Conservation (phyloP, 1,139 yeast genomes). For the Protomyces macrosporus region DNA sequence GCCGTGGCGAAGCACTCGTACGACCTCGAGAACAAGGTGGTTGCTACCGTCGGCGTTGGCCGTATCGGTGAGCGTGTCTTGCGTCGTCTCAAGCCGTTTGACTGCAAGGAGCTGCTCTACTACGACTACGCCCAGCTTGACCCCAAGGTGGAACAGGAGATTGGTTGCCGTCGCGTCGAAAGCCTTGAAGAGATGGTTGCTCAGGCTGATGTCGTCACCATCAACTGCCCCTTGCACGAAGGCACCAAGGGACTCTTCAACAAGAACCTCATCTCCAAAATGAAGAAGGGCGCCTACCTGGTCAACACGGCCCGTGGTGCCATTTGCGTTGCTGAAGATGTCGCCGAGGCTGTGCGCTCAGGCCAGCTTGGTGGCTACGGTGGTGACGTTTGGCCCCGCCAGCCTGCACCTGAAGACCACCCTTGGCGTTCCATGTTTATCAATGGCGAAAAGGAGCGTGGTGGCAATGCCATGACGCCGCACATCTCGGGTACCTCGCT, state of each 20-base stretch:
- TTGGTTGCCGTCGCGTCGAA: constrained; percentile 58
- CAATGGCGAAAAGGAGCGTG: constrained; percentile 53
- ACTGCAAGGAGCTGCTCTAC: constrained; percentile 66
- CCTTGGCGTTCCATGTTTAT: constrained; percentile 64
- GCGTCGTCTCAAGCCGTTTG: constrained; percentile 67
- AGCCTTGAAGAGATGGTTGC: constrained; percentile 62
- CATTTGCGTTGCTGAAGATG: constrained; percentile 64
- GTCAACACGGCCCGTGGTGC: constrained; percentile 87
- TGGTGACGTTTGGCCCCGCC: constrained; percentile 80
- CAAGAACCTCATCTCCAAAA: constrained; percentile 60
- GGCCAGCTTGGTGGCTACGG: constrained; percentile 76
- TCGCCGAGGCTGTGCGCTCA: constrained; percentile 63
- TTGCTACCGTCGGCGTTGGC: constrained; percentile 78
- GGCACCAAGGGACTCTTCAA: constrained; percentile 62
- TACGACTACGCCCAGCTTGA: constrained; percentile 71
- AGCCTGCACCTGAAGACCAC: constrained; percentile 70
- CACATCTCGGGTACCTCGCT: constrained; percentile 75
- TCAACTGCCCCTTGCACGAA: constrained; percentile 74
- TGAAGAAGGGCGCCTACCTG: constrained; percentile 71
- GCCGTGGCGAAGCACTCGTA: constrained; percentile 67
- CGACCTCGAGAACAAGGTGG: constrained; percentile 69
- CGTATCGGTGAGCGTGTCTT: constrained; percentile 74
- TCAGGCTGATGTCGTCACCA: constrained; percentile 67
- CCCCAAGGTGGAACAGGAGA: constrained; percentile 52
- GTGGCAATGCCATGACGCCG: constrained; percentile 82